phyloP scores from a whole-genome alignment of 2,329 filamentous ascomycete genomes.

The Paraphaeosphaeria sporulosa region DNA sequence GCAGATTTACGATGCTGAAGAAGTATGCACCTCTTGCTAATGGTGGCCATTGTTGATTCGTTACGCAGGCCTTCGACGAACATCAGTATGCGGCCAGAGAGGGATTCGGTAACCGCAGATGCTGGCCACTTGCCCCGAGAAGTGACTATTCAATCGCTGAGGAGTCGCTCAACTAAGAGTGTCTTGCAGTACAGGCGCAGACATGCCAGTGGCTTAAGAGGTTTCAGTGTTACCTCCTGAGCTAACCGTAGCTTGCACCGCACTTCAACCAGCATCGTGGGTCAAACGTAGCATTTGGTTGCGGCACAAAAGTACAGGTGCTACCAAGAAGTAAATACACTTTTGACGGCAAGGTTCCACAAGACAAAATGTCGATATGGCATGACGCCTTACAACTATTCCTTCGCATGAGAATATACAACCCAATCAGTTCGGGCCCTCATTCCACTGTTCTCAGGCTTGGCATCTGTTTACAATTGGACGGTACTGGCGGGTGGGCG shows the following conservation, averaged over 20 bases:
- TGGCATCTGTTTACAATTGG: background rate
- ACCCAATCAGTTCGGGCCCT: background rate
- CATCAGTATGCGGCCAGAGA: background rate
- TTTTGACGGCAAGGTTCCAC: no score
- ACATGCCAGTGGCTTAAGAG: no score
- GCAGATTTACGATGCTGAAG: background rate
- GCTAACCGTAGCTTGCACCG: no score
- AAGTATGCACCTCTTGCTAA: background rate
- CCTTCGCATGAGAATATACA: no score
- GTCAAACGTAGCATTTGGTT: no score
- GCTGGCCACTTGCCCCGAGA: slow-evolving; percentile 1
- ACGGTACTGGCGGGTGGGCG: background rate
- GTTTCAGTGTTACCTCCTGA: no score
- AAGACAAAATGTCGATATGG: no score
- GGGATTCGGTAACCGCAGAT: background rate
- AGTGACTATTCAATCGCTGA: background rate
- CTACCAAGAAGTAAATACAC: no score
- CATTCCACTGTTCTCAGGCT: background rate
- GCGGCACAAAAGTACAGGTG: no score
- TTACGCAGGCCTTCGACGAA: background rate
- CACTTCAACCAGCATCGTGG: no score
- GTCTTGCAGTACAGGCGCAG: no score
- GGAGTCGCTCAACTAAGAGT: background rate
- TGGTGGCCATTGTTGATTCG: background rate
- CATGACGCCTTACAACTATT: no score